Evolutionary conservation across 164 flowering plant species (phyloP).

Genomic region (Hamamelis virginiana): DNA sequence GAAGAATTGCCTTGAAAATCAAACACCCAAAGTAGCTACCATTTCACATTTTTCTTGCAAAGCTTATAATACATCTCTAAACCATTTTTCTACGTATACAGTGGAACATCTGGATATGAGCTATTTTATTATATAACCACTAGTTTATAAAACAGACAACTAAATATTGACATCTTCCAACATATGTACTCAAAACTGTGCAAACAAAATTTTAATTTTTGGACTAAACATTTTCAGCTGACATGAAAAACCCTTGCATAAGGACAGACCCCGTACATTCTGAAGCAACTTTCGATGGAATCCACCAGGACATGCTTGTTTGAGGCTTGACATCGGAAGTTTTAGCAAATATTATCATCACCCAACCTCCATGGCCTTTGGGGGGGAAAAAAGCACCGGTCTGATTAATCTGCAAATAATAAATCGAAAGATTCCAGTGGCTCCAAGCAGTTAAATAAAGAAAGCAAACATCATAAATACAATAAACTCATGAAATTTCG

Average conservation of each 20-base stretch:
- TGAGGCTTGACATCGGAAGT: not conserved
- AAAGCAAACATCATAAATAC: conserved; percentile 7
- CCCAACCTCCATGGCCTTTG: conserved; percentile 10
- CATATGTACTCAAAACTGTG: not conserved
- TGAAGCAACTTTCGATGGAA: not conserved
- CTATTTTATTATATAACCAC: too few species aligned
- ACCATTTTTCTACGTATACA: too few species aligned
- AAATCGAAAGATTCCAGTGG: conserved; percentile 10
- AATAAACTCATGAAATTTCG: not conserved
- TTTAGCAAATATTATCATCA: conserved; percentile 1
- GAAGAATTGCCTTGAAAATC: too few species aligned
- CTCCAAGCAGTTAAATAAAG: conserved; percentile 7
- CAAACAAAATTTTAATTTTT: not conserved
- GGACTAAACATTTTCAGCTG: too few species aligned
- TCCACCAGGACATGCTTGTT: not conserved
- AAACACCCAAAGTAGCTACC: too few species aligned
- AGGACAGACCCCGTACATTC: not conserved
- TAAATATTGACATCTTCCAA: not conserved
- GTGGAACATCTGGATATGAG: too few species aligned
- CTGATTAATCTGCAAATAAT: conserved; percentile 18
- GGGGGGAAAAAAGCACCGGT: conserved; percentile 1
- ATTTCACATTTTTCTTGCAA: too few species aligned
- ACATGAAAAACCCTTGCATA: not conserved
- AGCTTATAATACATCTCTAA: too few species aligned
- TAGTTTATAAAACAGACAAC: not conserved